phyloP scores from a whole-genome alignment of 352 stramenopile genomes.

The Phytophthora sojae region DNA sequence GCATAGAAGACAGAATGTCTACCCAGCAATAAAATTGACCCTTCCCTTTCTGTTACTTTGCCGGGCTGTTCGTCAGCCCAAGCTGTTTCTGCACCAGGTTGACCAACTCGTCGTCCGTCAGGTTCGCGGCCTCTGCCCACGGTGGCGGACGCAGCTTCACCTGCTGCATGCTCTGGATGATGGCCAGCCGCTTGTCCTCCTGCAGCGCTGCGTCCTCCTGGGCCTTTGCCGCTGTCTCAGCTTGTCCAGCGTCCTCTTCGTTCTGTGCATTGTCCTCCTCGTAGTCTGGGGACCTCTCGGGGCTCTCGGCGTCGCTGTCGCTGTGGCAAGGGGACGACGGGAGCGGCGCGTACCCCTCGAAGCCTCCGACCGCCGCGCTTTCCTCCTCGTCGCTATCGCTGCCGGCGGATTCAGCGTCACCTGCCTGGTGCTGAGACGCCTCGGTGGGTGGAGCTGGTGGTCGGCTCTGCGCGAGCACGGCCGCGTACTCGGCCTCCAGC shows the following conservation, averaged over 20 bases:
- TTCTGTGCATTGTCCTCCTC: constrained; percentile 25
- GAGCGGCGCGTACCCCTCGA: constrained; percentile 39
- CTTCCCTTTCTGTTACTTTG: constrained; percentile 11
- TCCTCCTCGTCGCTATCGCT: constrained; percentile 33
- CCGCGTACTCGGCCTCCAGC: constrained; percentile 73
- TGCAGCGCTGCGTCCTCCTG: constrained; percentile 31
- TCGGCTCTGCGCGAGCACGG: constrained; percentile 55
- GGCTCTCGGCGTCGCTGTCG: constrained; percentile 32
- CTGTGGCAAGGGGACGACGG: constrained; percentile 43
- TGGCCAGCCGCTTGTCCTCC: constrained; percentile 39
- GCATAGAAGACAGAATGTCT: constrained; percentile 16
- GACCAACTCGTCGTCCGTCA: constrained; percentile 68
- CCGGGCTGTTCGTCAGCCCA: constrained; percentile 5
- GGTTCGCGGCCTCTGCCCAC: constrained; percentile 45
- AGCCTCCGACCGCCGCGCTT: constrained; percentile 32
- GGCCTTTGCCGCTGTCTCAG: not conserved
- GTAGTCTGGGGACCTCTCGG: constrained; percentile 6
- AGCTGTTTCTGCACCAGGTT: constrained; percentile 57
- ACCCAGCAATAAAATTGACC: constrained; percentile 15
- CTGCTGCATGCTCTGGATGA: constrained; percentile 68
- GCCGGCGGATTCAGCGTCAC: constrained; percentile 20
- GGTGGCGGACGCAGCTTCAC: constrained; percentile 55
- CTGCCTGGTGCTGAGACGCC: not conserved
- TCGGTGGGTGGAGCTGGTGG: not conserved
- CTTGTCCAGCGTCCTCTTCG: constrained; percentile 7